Evolutionary conservation across 192 early-diverging fungal species (phyloP), one percentile per base, ranked within the genome.

Genomic region (Coemansia sp.): DNA sequence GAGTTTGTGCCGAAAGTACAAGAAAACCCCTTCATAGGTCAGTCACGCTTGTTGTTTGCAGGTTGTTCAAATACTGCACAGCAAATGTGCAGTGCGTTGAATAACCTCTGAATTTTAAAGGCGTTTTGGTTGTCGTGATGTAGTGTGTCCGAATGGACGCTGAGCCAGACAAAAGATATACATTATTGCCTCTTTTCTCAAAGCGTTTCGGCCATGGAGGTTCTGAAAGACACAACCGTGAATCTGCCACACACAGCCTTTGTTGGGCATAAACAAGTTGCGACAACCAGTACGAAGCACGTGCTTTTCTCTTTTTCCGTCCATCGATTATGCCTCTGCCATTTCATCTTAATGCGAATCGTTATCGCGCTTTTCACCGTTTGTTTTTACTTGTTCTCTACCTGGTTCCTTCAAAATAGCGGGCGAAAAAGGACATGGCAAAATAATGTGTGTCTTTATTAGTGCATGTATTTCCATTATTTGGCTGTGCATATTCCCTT

Each of bases 371-470:
- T 19, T 37, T 19, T 29, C 41, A 3, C 41, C 14, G 15, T 15
- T 45, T n/a, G 41, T 45, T 15, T 38, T 45, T 45, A 15, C 15
- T 45, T 45, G 11, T 45, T 45, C 15, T 45, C 41, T 5, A 45
- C 14, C 15, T 45, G 41, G 41, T 35, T 35, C 8, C 32, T 35
- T 35, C 32, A 8, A 35, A 6, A 35, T 35, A 35, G 29, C 25
- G 35, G 32, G 29, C 8, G 5, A 52, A 52, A 21, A 52, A 50
- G 6, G 5, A 22, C 41, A 45, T 45, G 41, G 41, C 15, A 21
- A 52, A 23, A 25, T 6, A 56, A 56, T 56, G 55, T 27, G 55
- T 45, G 55, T 27, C 29, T 56, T 56, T 56, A 56, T 29, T 19
- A 9, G 15, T 25, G 55, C 55, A 56, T 55, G 41, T n/a, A 15